These are phyloP conservation scores for Suillus hirtellus DNA, from an alignment of 768 basidiomycete genomes.

Conservation along the genomic window DNA sequence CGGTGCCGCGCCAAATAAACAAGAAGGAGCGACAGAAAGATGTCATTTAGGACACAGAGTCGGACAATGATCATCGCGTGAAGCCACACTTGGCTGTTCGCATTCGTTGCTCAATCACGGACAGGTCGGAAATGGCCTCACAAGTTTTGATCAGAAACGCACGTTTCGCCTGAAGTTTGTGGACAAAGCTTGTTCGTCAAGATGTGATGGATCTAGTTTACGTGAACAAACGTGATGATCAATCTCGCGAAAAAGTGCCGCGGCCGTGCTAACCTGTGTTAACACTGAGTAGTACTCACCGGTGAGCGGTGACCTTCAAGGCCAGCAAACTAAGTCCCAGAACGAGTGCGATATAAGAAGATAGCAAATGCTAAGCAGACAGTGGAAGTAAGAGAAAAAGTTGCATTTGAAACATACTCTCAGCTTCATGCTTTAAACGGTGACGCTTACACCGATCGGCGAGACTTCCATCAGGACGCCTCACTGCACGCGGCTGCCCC, in stretches of 20 bases:
- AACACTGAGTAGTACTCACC: not conserved
- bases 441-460: constrained; percentile 18
- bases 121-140: constrained; percentile 7
- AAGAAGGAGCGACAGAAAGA: not conserved
- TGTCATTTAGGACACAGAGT: not conserved
- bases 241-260: constrained; percentile 7
- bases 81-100: not conserved
- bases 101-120: constrained; percentile 1
- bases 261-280: not conserved
- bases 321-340: not conserved
- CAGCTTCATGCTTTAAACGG: constrained; percentile 7
- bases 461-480: constrained; percentile 29
- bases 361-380: not conserved
- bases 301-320: constrained; percentile 2
- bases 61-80: not conserved
- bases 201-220: constrained; percentile 10
- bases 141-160: constrained; percentile 6
- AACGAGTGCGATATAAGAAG: not conserved
- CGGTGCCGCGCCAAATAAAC: constrained; percentile 26
- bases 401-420: constrained; percentile 8
- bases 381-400: constrained; percentile 6
- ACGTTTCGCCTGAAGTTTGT: constrained; percentile 2
- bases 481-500: constrained; percentile 30
- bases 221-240: constrained; percentile 8
- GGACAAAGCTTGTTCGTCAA: constrained; percentile 10